Percentiles rank a stretch among this genome's conserved stretches.
Evolutionary conservation across 2,329 filamentous ascomycete species (phyloP).

Genomic region (Phyllosticta citrichinensis): DNA sequence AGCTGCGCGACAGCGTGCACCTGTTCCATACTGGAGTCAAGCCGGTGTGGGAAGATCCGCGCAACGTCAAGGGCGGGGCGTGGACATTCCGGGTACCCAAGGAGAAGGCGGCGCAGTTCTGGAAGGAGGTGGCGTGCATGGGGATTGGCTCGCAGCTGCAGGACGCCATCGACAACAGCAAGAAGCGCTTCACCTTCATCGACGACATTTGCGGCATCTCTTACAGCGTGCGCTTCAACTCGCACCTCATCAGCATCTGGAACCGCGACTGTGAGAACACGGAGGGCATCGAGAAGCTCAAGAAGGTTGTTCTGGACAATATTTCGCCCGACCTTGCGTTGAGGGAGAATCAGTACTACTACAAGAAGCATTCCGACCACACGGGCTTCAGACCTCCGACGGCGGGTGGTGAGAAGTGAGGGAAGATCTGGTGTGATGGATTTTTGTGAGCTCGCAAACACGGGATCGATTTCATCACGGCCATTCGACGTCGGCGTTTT

Average conservation of each 20-base stretch:
- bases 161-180: constrained; percentile 49
- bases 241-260: constrained; percentile 83
- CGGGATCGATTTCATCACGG: background rate
- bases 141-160: constrained; percentile 77
- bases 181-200: constrained; percentile 47
- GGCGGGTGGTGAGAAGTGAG: background rate
- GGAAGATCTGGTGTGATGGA: background rate
- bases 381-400: constrained; percentile 50
- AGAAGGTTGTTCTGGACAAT: constrained; percentile 62
- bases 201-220: constrained; percentile 82
- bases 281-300: constrained; percentile 64
- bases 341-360: constrained; percentile 59
- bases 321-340: constrained; percentile 64
- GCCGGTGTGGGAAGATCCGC: constrained; percentile 75
- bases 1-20: constrained; percentile 58
- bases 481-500: background rate
- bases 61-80: constrained; percentile 75
- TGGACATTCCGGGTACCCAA: constrained; percentile 92
- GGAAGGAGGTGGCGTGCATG: constrained; percentile 71
- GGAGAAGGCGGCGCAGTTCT: constrained; percentile 57
- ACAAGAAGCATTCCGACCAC: constrained; percentile 86
- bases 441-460: background rate
- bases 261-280: constrained; percentile 78
- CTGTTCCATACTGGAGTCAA: constrained; percentile 75
- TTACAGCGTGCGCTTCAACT: constrained; percentile 80